Evolutionary conservation across 257 asterid species (phyloP).

Genomic region (Fraxinus anomala): DNA sequence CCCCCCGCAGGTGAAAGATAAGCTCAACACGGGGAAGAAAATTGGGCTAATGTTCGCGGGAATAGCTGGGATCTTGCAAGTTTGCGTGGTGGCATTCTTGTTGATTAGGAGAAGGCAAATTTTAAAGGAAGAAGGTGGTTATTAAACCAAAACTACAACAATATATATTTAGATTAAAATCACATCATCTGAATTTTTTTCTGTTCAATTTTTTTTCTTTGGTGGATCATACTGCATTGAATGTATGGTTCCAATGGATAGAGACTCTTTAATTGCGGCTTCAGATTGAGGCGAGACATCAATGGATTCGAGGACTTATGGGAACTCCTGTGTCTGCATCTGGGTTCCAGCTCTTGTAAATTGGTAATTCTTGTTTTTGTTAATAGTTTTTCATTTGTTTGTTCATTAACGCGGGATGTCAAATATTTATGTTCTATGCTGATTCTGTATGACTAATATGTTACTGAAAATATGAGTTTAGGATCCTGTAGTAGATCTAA

Average conservation of each 20-base stretch:
- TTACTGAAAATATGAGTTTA: not conserved
- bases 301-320: slow-evolving; percentile 32
- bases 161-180: not conserved
- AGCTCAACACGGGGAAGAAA: slow-evolving; percentile 42
- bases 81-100: slow-evolving; percentile 45
- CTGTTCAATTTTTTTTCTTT: slow-evolving; percentile 1
- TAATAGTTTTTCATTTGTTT: slow-evolving; percentile 22
- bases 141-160: not conserved
- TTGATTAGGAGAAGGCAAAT: slow-evolving; percentile 42
- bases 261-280: slow-evolving; percentile 32
- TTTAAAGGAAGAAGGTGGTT: slow-evolving; percentile 23
- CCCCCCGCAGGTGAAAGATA: slow-evolving; percentile 21
- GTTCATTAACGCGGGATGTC: not conserved
- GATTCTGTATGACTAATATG: not conserved
- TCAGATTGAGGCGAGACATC: slow-evolving; percentile 20
- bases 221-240: slow-evolving; percentile 20
- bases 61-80: slow-evolving; percentile 44
- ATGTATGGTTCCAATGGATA: not conserved
- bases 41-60: slow-evolving; percentile 48
- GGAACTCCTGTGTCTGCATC: slow-evolving; percentile 37
- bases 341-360: slow-evolving; percentile 57
- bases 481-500: not conserved
- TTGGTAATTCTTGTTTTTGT: slow-evolving; percentile 57
- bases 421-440: not conserved
- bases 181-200: slow-evolving; percentile 14